phyloP scores from a whole-genome alignment of 2,329 filamentous ascomycete genomes.

The Trichophyton verrucosum region DNA sequence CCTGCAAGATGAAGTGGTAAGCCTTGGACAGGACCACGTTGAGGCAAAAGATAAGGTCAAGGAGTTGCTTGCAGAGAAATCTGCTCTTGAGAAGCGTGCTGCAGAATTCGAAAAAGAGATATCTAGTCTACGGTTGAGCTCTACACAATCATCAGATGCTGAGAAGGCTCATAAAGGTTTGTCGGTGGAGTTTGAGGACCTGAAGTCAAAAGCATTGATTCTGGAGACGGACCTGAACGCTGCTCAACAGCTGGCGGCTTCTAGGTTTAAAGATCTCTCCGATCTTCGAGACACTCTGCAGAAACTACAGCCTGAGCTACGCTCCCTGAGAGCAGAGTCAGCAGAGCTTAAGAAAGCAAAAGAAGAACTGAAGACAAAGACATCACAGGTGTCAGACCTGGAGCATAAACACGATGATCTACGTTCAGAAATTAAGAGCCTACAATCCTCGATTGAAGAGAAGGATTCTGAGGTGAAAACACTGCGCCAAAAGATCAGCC shows the following conservation, averaged over 20 bases:
- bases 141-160: constrained; percentile 35
- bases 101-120: constrained; percentile 60
- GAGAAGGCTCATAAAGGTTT: constrained; percentile 44
- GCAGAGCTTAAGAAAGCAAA: constrained; percentile 60
- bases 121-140: constrained; percentile 39
- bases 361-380: constrained; percentile 56
- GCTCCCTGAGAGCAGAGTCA: constrained; percentile 63
- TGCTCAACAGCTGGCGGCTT: constrained; percentile 73
- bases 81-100: constrained; percentile 51
- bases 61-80: constrained; percentile 56
- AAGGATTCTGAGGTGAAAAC: constrained; percentile 66
- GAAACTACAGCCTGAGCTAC: constrained; percentile 77
- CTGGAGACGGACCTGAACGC: constrained; percentile 75
- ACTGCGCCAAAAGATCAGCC: constrained; percentile 64
- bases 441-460: constrained; percentile 58
- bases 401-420: constrained; percentile 76
- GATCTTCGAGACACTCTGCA: constrained; percentile 68
- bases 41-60: constrained; percentile 66
- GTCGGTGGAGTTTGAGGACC: constrained; percentile 53
- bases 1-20: constrained; percentile 64
- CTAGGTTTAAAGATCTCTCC: constrained; percentile 74
- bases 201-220: constrained; percentile 56
- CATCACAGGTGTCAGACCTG: constrained; percentile 55
- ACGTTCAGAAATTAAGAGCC: constrained; percentile 56
- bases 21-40: constrained; percentile 72